Conservation (phyloP, 176 grass and related monocot genomes). For the Eremochloa ophiuroides region DNA sequence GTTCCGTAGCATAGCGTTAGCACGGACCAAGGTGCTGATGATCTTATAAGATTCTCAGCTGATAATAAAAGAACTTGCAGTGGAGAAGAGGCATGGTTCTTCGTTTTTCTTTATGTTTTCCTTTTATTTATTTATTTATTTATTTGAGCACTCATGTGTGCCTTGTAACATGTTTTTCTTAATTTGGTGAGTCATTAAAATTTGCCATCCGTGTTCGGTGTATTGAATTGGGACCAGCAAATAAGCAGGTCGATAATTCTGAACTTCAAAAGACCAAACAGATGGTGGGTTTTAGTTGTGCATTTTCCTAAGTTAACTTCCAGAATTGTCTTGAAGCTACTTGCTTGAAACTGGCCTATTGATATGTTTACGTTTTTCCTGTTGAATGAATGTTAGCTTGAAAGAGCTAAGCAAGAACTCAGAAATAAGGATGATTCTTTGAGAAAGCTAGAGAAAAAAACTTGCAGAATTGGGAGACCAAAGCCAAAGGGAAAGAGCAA, state of each 20-base stretch:
- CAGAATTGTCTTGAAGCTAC: neutral
- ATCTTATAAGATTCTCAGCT: neutral
- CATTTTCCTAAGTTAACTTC: neutral
- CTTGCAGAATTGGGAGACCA: constrained; percentile 72
- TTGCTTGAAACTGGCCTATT: constrained; percentile 19
- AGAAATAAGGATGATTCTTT: constrained; percentile 80
- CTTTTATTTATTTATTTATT: neutral
- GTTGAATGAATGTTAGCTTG: constrained; percentile 56
- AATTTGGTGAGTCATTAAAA: constrained; percentile 49
- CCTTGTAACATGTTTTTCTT: neutral
- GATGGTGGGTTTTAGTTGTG: constrained; percentile 46
- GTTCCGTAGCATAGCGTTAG: too few relatives aligned
- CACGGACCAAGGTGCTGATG: neutral
- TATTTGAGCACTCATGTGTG: neutral
- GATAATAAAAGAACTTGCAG: neutral
- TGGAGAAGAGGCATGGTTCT: neutral
- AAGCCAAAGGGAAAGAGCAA: constrained; percentile 78
- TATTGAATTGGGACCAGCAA: constrained; percentile 82
- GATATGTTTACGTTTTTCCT: neutral
- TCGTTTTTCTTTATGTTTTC: neutral
- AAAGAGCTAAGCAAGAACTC: constrained; percentile 77
- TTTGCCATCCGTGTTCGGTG: constrained; percentile 89
- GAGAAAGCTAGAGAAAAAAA: constrained; percentile 78
- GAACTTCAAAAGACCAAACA: constrained; percentile 94
- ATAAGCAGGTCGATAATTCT: constrained; percentile 72